Conservation (phyloP, 352 stramenopile species). For the Globisporangium carolinianum region DNA sequence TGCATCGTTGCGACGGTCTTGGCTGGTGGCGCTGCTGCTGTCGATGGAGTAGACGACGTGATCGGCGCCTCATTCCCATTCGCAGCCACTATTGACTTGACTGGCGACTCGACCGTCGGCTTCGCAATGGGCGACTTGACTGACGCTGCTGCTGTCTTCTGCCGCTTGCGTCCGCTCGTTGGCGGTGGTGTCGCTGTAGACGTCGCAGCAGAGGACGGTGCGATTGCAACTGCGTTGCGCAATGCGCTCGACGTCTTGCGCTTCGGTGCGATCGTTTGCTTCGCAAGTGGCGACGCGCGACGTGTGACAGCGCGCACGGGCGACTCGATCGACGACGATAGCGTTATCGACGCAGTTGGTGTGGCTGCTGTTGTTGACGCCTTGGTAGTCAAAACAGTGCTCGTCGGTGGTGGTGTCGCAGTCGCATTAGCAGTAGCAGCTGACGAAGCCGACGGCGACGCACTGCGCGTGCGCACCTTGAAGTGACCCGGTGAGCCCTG, state of each 20-base stretch:
- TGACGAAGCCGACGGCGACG: neutral
- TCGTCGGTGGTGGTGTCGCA: neutral
- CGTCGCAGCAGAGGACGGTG: neutral
- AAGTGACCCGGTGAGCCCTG: neutral
- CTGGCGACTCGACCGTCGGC: neutral
- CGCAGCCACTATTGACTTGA: neutral
- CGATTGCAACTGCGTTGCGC: constrained; percentile 3
- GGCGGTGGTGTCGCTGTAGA: neutral
- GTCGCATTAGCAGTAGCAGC: neutral
- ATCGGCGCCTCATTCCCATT: neutral
- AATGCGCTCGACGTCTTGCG: constrained; percentile 8
- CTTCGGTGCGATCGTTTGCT: constrained; percentile 9
- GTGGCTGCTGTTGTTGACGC: neutral
- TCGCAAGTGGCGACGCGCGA: neutral
- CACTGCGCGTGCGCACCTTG: neutral
- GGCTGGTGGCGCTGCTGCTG: neutral
- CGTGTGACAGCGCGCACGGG: neutral
- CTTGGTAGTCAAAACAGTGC: too few species aligned
- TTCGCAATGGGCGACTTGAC: neutral
- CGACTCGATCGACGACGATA: neutral
- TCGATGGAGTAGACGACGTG: too few species aligned
- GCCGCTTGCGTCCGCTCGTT: neutral
- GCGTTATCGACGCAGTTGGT: neutral
- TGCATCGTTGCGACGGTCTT: neutral
- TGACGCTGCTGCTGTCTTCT: neutral